phyloP scores from a whole-genome alignment of 176 grass and related monocot genomes.

The Typha latifolia region DNA sequence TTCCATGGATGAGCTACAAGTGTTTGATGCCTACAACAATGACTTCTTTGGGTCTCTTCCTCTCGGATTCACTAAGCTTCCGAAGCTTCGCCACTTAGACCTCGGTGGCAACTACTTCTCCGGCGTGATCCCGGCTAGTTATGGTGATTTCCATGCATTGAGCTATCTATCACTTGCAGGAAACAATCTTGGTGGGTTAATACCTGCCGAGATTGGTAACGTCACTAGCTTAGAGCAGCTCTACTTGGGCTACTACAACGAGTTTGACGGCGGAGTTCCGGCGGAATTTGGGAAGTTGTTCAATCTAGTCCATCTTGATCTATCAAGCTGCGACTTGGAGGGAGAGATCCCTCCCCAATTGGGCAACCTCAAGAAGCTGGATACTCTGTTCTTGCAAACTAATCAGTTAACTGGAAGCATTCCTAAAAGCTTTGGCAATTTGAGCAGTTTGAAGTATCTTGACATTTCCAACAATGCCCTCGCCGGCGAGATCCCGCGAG shows the following conservation, averaged over 20 bases:
- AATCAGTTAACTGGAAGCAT: constrained; percentile 59
- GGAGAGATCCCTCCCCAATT: constrained; percentile 40
- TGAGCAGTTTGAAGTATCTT: constrained; percentile 43
- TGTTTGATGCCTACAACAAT: constrained; percentile 72
- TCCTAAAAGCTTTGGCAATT: constrained; percentile 40
- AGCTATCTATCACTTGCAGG: constrained; percentile 56
- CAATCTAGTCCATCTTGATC: constrained; percentile 51
- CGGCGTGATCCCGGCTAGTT: constrained; percentile 32
- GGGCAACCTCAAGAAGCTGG: constrained; percentile 32
- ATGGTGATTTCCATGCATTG: constrained; percentile 29
- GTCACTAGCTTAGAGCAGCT: constrained; percentile 36
- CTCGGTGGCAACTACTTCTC: constrained; percentile 80
- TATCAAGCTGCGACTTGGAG: constrained; percentile 55
- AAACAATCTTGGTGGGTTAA: constrained; percentile 40
- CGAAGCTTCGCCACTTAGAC: constrained; percentile 41
- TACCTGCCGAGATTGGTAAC: constrained; percentile 42
- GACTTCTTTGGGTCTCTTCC: constrained; percentile 44
- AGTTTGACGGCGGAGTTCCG: constrained; percentile 48
- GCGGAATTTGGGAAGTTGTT: constrained; percentile 27
- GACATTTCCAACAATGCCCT: constrained; percentile 86
- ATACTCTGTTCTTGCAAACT: constrained; percentile 70
- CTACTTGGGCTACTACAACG: constrained; percentile 74
- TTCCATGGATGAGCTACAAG: constrained; percentile 21
- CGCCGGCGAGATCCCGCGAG: constrained; percentile 45
- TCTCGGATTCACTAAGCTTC: background rate